phyloP scores from a whole-genome alignment of 345 rosid species.

The Gossypium rotundifolium region DNA sequence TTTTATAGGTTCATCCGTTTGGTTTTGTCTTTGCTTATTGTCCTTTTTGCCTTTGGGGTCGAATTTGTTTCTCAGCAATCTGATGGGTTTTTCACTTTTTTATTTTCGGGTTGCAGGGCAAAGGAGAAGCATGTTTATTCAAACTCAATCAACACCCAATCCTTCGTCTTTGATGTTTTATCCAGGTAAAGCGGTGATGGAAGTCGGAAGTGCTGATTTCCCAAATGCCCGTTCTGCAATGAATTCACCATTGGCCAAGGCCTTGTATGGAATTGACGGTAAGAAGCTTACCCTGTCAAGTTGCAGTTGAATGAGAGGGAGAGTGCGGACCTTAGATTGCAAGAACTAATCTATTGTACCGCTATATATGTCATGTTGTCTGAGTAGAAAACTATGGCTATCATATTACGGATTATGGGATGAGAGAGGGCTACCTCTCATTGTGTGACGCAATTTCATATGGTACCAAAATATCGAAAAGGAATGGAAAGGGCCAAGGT shows the following conservation, averaged over 20 bases:
- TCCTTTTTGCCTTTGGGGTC: not conserved
- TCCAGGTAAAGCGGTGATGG: constrained; percentile 93
- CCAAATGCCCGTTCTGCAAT: constrained; percentile 82
- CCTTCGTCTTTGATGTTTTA: constrained; percentile 93
- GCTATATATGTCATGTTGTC: not conserved
- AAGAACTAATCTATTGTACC: not conserved
- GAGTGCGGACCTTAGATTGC: not conserved
- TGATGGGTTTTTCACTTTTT: not conserved
- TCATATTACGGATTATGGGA: not conserved
- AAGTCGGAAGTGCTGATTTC: constrained; percentile 83
- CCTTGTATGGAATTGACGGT: constrained; percentile 82
- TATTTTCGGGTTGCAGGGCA: constrained; percentile 42
- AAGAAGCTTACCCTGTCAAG: constrained; percentile 1
- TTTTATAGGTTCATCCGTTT: constrained; percentile 32
- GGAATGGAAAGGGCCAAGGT: not conserved
- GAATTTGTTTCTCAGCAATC: too few relatives aligned
- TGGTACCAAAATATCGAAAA: not conserved
- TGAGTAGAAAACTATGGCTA: not conserved
- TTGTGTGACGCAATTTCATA: not conserved
- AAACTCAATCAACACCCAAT: constrained; percentile 92
- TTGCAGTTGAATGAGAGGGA: not conserved
- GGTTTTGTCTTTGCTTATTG: not conserved
- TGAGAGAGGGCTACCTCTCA: not conserved
- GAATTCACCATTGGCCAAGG: constrained; percentile 68
- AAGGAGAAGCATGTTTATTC: constrained; percentile 86